Evolutionary conservation across 83 land plant species (phyloP).

Genomic region (Picea abies): DNA sequence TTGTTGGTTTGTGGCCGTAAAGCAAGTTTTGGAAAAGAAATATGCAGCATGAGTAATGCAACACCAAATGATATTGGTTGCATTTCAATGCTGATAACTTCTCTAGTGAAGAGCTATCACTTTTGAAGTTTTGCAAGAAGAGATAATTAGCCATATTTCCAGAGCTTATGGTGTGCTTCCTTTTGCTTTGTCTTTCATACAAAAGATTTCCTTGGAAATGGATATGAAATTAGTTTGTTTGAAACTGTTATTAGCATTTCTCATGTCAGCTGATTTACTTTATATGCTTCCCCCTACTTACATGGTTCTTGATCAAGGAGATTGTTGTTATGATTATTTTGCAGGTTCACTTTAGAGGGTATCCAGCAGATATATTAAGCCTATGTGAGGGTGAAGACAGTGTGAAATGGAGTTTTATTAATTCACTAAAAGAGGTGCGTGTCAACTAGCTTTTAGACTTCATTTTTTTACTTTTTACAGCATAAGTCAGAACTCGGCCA

Average conservation of each 20-base stretch:
- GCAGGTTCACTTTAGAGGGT: conserved; percentile 96
- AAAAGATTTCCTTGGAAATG: background rate
- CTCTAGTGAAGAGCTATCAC: background rate
- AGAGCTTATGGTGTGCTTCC: background rate
- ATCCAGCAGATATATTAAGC: conserved; percentile 67
- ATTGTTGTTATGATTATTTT: background rate
- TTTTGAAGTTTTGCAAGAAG: conserved; percentile 1
- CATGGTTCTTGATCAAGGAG: background rate
- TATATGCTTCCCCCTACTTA: background rate
- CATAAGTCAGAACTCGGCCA: no score
- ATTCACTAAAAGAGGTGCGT: conserved; percentile 90
- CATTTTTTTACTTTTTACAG: background rate
- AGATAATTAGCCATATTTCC: background rate
- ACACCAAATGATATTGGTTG: background rate
- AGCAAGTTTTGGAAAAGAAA: background rate
- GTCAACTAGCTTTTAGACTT: background rate
- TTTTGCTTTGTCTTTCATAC: no score
- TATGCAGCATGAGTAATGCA: background rate
- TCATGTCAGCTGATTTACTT: conserved; percentile 1
- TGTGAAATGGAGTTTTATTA: conserved; percentile 89
- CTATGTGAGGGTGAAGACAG: conserved; percentile 91
- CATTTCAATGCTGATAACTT: background rate
- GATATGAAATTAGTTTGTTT: background rate
- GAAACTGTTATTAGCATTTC: background rate
- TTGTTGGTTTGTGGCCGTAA: background rate